phyloP scores from a whole-genome alignment of 257 asterid species.

The Solanum medicagineum region DNA sequence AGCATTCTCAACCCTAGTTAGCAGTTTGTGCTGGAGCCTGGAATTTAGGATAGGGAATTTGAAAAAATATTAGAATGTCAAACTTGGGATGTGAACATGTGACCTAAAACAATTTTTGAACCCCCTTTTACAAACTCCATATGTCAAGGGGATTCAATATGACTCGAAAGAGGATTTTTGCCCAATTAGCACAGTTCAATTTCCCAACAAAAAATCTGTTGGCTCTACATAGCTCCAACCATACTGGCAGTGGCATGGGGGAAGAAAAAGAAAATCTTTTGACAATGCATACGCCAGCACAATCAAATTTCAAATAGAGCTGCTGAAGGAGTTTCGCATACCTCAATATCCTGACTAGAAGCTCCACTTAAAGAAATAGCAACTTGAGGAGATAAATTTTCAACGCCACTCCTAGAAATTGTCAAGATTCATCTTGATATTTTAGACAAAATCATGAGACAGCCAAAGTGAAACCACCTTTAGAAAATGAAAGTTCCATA shows the following conservation, averaged over 20 bases:
- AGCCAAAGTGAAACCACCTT: neutral
- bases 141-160: neutral
- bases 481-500: slow-evolving; percentile 9
- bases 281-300: neutral
- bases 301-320: slow-evolving; percentile 2
- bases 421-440: neutral
- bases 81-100: neutral
- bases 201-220: neutral
- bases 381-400: slow-evolving; percentile 28
- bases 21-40: neutral
- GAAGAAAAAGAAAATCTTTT: neutral
- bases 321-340: slow-evolving; percentile 7
- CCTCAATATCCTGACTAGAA: slow-evolving; percentile 61
- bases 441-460: neutral
- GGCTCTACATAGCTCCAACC: neutral
- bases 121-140: neutral
- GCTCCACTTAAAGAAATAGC: slow-evolving; percentile 44
- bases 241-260: neutral
- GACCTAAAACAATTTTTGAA: neutral
- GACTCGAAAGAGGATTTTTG: neutral
- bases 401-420: slow-evolving; percentile 29
- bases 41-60: neutral
- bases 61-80: neutral
- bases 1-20: neutral
- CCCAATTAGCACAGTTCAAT: neutral